Evolutionary conservation across 768 basidiomycete genomes (phyloP), one percentile per base, ranked within the genome.

Genomic region (Pleurotus ostreatus): DNA sequence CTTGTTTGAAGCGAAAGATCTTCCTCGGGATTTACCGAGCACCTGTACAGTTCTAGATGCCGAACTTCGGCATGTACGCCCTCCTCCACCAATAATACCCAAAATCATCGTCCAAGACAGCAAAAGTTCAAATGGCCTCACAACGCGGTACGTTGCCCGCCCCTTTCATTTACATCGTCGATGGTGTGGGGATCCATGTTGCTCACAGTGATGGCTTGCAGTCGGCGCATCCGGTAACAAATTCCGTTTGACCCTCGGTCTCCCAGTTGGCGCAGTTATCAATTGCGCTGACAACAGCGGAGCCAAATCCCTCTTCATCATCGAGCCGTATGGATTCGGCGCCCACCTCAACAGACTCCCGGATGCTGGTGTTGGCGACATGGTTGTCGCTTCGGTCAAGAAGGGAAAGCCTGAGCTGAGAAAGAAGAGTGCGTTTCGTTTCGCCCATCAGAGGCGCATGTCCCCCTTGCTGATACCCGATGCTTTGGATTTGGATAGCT

Each of bases 241-340:
- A 78, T 98, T 88, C 85, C 87, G 94, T 66, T 80, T 98, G 80
- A 95, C 90, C 47, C 84, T 92, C 61, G 92, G 89, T 91, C 88
- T 95, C 53, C 94, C 92, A 59, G 89, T 91, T 61, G 93, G 92
- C 62, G 94, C 94, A 63, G 94, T 97, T 61, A 79, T 97, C 69
- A 96, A 96, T 74, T 97, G 97, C 75, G 94, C 94, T 49, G 97
- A 99, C 81, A 99, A 99, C 87, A 93, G 91, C 68, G 97, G 97
- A 62, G 97, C 96, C 63, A 99, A 98, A 79, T 93, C 89, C 56
- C 82, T 97, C 62, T 97, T 78, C 76, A 71, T 98, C 69, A 98
- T 99, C 69, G 93, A 96, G 74, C 93, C 97, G 55, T 94, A 85
- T 69, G 92, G 95, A 53, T 92, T 90, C 72, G 97, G 97, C 73